A percentile compares a stretch with the other conserved stretches of the same genome.
phyloP scores from a whole-genome alignment of 495 filamentous ascomycete genomes.

The Penicillium parvum region DNA sequence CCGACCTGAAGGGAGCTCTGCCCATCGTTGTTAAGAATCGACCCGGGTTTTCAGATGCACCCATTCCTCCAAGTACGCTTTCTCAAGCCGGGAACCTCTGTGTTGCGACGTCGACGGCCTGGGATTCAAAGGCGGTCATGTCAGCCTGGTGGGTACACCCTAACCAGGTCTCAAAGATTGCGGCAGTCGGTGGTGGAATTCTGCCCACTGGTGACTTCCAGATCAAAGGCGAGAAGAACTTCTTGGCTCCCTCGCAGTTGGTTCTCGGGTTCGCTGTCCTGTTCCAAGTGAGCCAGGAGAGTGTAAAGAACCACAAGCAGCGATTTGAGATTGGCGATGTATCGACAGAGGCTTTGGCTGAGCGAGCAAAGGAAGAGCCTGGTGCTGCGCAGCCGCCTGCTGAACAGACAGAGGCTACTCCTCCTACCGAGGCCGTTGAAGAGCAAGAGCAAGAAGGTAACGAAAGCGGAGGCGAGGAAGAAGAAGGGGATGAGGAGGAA shows the following conservation, averaged over 20 bases:
- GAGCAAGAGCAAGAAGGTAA: slow-evolving; percentile 16
- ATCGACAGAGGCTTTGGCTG: slow-evolving; percentile 7
- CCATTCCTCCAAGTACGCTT: slow-evolving; percentile 86
- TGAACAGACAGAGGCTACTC: neutral
- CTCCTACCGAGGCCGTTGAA: slow-evolving; percentile 3
- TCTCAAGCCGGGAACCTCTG: slow-evolving; percentile 83
- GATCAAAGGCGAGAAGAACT: slow-evolving; percentile 82
- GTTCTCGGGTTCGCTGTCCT: slow-evolving; percentile 82
- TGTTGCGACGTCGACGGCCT: slow-evolving; percentile 79
- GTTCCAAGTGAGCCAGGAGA: slow-evolving; percentile 87
- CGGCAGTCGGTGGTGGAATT: slow-evolving; percentile 67
- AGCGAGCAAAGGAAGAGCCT: slow-evolving; percentile 1
- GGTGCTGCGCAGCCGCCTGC: neutral
- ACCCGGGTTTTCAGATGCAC: slow-evolving; percentile 64
- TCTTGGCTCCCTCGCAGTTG: slow-evolving; percentile 81
- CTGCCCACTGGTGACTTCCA: slow-evolving; percentile 71
- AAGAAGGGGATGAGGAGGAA: slow-evolving; percentile 22
- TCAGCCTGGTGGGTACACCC: slow-evolving; percentile 89
- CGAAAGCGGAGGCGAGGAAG: slow-evolving; percentile 29
- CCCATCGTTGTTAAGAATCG: slow-evolving; percentile 85
- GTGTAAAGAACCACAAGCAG: slow-evolving; percentile 72
- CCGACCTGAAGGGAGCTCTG: slow-evolving; percentile 80
- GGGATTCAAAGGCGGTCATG: slow-evolving; percentile 96
- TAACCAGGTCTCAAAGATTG: slow-evolving; percentile 82
- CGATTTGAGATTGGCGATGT: slow-evolving; percentile 49